Conservation (phyloP, 1,284 basidiomycete genomes). For the Xerocomus nothofagi region DNA sequence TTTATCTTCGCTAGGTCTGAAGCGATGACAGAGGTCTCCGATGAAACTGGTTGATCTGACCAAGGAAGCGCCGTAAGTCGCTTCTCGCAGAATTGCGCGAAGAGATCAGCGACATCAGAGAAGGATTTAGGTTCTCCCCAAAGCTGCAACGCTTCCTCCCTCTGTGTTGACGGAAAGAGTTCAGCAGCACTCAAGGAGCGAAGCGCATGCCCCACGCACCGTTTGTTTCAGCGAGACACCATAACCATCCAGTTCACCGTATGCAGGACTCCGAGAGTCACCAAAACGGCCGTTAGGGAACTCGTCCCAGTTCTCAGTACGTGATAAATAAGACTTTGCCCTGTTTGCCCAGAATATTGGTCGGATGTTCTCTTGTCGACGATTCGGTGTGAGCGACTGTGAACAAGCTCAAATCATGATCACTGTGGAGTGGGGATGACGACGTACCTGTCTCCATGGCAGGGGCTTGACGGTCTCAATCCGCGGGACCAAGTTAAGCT, state of each 20-base stretch:
- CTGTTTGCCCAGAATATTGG: slow-evolving; percentile 97
- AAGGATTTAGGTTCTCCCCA: slow-evolving; percentile 84
- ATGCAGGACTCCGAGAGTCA: slow-evolving; percentile 94
- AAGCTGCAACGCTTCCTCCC: slow-evolving; percentile 79
- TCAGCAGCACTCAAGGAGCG: slow-evolving; percentile 5
- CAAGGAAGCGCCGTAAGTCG: slow-evolving; percentile 84
- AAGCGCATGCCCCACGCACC: slow-evolving; percentile 42
- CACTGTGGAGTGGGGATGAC: slow-evolving; percentile 38
- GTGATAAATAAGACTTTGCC: slow-evolving; percentile 86
- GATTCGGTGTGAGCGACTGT: slow-evolving; percentile 84
- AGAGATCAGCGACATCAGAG: slow-evolving; percentile 71
- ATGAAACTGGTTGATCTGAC: slow-evolving; percentile 88
- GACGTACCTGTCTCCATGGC: slow-evolving; percentile 84
- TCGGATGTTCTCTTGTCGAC: slow-evolving; percentile 86
- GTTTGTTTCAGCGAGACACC: slow-evolving; percentile 84
- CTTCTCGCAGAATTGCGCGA: slow-evolving; percentile 77
- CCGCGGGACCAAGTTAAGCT: slow-evolving; percentile 81
- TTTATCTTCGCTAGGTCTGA: slow-evolving; percentile 84
- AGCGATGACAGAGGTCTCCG: slow-evolving; percentile 85
- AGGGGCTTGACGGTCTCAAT: slow-evolving; percentile 87
- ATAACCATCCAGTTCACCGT: slow-evolving; percentile 96
- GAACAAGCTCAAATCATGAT: slow-evolving; percentile 45
- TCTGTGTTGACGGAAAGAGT: slow-evolving; percentile 42
- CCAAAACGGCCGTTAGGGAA: slow-evolving; percentile 99
- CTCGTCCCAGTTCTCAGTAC: slow-evolving; percentile 98